Evolutionary conservation across 2,329 filamentous ascomycete species (phyloP), one percentile per base, ranked within the genome.

Genomic region (Fusarium sp.): DNA sequence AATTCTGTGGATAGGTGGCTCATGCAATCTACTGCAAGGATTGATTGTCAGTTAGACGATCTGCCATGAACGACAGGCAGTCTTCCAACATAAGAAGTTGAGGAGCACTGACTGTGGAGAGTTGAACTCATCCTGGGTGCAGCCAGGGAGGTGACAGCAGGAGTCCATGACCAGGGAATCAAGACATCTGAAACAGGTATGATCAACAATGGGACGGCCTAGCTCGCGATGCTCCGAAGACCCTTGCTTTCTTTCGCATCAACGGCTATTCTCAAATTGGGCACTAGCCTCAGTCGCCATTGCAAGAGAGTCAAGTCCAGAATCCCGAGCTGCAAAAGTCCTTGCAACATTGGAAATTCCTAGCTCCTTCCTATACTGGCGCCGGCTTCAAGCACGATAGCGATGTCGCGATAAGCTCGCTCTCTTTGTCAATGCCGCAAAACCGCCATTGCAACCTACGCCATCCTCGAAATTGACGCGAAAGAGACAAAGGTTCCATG

Each of bases 291-390:
- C 40, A 54, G 52, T 59, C 47, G 50, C 56, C 50, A 57, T 61
- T 64, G 37, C 61, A 57, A 50, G 62, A 47, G 56, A 65, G 29
- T 57, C 34, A 47, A 31, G 37, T 34, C 63, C 59, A 50, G 8
- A 56, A 10, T 11, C 47, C 27, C 20, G 22, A 31, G 8, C 35
- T 47, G 57, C 73, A 76, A 77, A 74, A 74, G 72, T 72, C 35
- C 74, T 62, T 74, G 16, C 65, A 50, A 56, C 59, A 35, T 58
- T 45, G 34, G 40, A 29, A 45, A 37, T 42, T 68, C 22, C 27
- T 22, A 54, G 66, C 71, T 71, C 73, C 76, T 76, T 77, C 71
- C 73, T 71, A 77, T 67, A 69, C 62, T 34, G 71, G 64, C 47
- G 67, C 35, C 34, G 18, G 22, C 45, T n/a, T 29, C 34, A 3